Percentiles rank a stretch among this genome's conserved stretches.
phyloP scores from a whole-genome alignment of 2,329 filamentous ascomycete genomes.

The Karstenula rhodostoma region DNA sequence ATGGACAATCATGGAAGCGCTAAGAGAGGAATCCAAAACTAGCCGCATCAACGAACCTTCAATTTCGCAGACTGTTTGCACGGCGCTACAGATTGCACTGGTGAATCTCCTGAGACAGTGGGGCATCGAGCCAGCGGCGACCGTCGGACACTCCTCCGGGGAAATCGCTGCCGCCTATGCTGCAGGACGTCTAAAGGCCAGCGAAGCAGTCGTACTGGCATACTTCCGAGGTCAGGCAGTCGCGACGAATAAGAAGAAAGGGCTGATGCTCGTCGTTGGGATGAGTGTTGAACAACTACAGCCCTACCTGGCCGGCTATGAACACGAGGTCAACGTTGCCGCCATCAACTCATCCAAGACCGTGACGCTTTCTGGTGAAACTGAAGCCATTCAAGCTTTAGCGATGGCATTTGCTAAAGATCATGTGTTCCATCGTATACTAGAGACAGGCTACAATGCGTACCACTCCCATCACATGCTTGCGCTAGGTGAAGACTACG shows the following conservation, averaged over 20 bases:
- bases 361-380: slow-evolving; percentile 54
- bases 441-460: slow-evolving; percentile 29
- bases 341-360: slow-evolving; percentile 46
- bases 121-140: slow-evolving; percentile 13
- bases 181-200: neutral
- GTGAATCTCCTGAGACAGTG: slow-evolving; percentile 29
- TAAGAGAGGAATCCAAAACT: slow-evolving; percentile 13
- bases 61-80: slow-evolving; percentile 33
- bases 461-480: slow-evolving; percentile 42
- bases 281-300: neutral
- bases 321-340: neutral
- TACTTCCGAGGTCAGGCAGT: neutral
- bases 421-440: too few species aligned
- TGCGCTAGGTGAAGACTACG: slow-evolving; percentile 23
- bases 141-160: slow-evolving; percentile 37
- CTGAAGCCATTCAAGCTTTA: neutral
- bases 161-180: slow-evolving; percentile 32
- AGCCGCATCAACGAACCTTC: too few species aligned
- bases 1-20: slow-evolving; percentile 3
- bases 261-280: neutral
- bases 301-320: neutral
- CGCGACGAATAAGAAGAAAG: neutral
- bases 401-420: slow-evolving; percentile 19
- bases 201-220: neutral
- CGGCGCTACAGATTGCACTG: slow-evolving; percentile 34